Conservation (phyloP, 208 protist species). For the Trypanosoma platydactyli region DNA sequence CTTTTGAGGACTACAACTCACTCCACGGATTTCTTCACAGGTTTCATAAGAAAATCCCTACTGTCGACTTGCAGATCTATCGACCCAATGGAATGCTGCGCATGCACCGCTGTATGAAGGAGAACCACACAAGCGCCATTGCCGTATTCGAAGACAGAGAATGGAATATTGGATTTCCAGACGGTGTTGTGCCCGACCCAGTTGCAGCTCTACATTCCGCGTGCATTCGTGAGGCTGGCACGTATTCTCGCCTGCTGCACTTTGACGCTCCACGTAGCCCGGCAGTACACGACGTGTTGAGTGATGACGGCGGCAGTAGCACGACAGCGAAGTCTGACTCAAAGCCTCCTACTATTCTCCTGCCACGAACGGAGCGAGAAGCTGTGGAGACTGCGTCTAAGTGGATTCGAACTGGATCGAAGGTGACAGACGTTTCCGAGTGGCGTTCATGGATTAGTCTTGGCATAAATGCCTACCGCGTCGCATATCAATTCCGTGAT, state of each 20-base stretch:
- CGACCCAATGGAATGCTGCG: constrained; percentile 83
- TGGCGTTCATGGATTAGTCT: constrained; percentile 83
- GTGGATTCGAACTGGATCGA: constrained; percentile 64
- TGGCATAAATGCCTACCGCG: constrained; percentile 69
- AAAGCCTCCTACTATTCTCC: constrained; percentile 33
- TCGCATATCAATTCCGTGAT: constrained; percentile 79
- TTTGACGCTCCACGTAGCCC: constrained; percentile 50
- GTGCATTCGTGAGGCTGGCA: constrained; percentile 62
- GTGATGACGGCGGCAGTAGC: constrained; percentile 8
- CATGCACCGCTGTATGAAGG: constrained; percentile 88
- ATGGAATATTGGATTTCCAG: constrained; percentile 80
- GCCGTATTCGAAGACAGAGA: constrained; percentile 65
- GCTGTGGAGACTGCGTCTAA: constrained; percentile 61
- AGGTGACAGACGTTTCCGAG: constrained; percentile 69
- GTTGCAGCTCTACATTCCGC: constrained; percentile 77
- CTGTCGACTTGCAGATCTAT: constrained; percentile 85
- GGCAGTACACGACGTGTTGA: not conserved
- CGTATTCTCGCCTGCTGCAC: constrained; percentile 62
- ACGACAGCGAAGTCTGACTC: not conserved
- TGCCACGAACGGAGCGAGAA: constrained; percentile 74
- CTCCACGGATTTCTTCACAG: constrained; percentile 72
- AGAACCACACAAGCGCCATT: constrained; percentile 89
- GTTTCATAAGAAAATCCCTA: constrained; percentile 73
- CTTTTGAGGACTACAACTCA: constrained; percentile 84
- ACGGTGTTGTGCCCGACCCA: constrained; percentile 61